Evolutionary conservation across 2,329 filamentous ascomycete genomes (phyloP).

Genomic region (Ophiostoma himal-ulmi): DNA sequence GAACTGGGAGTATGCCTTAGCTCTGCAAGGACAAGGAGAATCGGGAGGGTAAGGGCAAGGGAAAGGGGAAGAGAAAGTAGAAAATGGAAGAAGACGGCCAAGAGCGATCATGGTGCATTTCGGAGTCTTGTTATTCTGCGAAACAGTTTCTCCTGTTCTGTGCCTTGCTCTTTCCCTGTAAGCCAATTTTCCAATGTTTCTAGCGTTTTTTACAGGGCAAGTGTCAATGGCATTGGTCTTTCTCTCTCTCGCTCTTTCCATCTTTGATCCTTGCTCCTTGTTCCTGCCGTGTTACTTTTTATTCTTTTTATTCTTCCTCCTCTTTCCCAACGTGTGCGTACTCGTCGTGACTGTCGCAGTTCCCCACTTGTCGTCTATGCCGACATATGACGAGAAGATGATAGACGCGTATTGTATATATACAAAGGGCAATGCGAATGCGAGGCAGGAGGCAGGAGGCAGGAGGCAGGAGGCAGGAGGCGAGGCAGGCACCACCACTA

Average conservation of each 20-base stretch:
- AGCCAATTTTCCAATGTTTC: not conserved
- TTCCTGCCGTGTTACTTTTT: not conserved
- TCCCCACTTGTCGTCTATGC: not conserved
- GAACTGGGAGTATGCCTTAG: too few species aligned
- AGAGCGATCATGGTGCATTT: slow-evolving; percentile 2
- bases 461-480: not conserved
- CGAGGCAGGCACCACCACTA: not conserved
- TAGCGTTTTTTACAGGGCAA: too few species aligned
- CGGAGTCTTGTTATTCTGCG: not conserved
- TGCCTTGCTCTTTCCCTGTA: not conserved
- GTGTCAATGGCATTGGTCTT: not conserved
- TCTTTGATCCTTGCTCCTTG: not conserved
- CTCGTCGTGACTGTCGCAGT: not conserved
- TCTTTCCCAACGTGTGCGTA: not conserved
- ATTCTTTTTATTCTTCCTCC: not conserved
- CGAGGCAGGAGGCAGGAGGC: not conserved
- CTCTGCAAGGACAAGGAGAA: not conserved
- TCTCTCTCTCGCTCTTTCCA: not conserved
- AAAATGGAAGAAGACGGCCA: slow-evolving; percentile 6
- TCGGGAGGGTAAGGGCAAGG: not conserved
- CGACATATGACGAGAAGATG: not conserved
- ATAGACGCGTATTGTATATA: not conserved
- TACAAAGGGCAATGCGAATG: not conserved
- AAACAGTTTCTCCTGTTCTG: not conserved
- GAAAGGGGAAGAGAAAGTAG: not conserved